Conservation (phyloP, 768 basidiomycete species). For the Phylloporus sp. region DNA sequence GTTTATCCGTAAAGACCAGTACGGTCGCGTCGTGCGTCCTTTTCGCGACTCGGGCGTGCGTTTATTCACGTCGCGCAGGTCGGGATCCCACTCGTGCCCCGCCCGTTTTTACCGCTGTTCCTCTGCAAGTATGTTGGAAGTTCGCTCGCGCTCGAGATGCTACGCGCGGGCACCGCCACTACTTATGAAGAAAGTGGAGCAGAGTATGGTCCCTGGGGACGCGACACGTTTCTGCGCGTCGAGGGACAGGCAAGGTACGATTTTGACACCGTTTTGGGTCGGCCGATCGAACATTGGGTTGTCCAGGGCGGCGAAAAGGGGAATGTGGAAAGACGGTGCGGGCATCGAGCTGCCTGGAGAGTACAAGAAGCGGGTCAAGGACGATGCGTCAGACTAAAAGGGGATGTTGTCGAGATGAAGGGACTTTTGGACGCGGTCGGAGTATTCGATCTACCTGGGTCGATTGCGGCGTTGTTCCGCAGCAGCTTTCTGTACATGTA, state of each 20-base stretch:
- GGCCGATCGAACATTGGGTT: neutral
- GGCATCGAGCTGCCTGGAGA: slow-evolving; percentile 66
- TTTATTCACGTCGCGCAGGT: slow-evolving; percentile 44
- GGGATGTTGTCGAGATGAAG: slow-evolving; percentile 6
- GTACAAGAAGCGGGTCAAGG: slow-evolving; percentile 59
- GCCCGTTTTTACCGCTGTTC: slow-evolving; percentile 45
- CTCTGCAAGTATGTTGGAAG: slow-evolving; percentile 38
- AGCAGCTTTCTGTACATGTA: neutral
- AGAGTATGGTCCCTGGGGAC: slow-evolving; percentile 68
- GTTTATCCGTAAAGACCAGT: slow-evolving; percentile 74
- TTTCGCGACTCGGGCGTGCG: too few species aligned
- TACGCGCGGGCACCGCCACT: slow-evolving; percentile 69
- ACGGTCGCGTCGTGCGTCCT: slow-evolving; percentile 65
- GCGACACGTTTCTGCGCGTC: slow-evolving; percentile 55
- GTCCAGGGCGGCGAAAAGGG: slow-evolving; percentile 52
- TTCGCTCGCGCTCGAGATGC: slow-evolving; percentile 65
- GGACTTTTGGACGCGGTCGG: too few species aligned
- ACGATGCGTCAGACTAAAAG: neutral
- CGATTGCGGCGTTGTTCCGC: too few species aligned
- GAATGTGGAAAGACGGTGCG: slow-evolving; percentile 67
- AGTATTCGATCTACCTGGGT: too few species aligned
- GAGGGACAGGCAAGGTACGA: slow-evolving; percentile 71
- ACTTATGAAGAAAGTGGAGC: slow-evolving; percentile 77
- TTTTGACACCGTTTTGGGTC: too few species aligned
- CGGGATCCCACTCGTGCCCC: slow-evolving; percentile 52